These are phyloP conservation scores for Phycomyces nitens DNA, from an alignment of 192 early-diverging fungal species.

Conservation along the genomic window DNA sequence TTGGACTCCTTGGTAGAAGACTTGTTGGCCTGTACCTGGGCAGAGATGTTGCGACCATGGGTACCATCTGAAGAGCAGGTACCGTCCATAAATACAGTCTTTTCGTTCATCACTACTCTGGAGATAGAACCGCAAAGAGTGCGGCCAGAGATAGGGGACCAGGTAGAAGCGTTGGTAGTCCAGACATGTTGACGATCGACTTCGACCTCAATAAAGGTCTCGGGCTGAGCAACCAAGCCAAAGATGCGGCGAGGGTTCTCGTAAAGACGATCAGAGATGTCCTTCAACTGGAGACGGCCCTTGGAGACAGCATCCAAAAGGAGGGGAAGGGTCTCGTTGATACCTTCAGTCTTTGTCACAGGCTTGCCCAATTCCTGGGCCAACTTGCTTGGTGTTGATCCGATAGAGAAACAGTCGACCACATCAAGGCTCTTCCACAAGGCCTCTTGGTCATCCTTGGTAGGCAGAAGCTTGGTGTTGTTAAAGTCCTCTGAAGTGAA, in stretches of 20 bases:
- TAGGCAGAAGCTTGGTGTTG: conserved; percentile 43
- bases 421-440: conserved; percentile 78
- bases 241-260: conserved; percentile 90
- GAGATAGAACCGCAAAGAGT: conserved; percentile 68
- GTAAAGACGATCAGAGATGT: conserved; percentile 72
- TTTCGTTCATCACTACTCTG: conserved; percentile 86
- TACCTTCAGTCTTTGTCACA: conserved; percentile 43
- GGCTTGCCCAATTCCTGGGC: conserved; percentile 49
- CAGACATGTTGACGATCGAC: conserved; percentile 68
- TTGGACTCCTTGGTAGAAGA: not conserved
- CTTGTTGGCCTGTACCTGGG: conserved; percentile 18
- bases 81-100: conserved; percentile 88
- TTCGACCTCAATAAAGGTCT: conserved; percentile 95
- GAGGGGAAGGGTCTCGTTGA: conserved; percentile 69
- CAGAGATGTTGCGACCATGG: conserved; percentile 48
- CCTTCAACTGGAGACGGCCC: conserved; percentile 73
- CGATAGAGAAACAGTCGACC: conserved; percentile 93
- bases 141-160: conserved; percentile 61
- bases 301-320: conserved; percentile 81
- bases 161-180: conserved; percentile 35
- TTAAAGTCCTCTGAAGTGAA: conserved; percentile 47
- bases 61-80: conserved; percentile 38
- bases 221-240: conserved; percentile 79
- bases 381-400: conserved; percentile 63
- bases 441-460: conserved; percentile 61